Base-by-base conservation (phyloP, 169 alveolate species). In the Eimeria brunetti region DNA sequence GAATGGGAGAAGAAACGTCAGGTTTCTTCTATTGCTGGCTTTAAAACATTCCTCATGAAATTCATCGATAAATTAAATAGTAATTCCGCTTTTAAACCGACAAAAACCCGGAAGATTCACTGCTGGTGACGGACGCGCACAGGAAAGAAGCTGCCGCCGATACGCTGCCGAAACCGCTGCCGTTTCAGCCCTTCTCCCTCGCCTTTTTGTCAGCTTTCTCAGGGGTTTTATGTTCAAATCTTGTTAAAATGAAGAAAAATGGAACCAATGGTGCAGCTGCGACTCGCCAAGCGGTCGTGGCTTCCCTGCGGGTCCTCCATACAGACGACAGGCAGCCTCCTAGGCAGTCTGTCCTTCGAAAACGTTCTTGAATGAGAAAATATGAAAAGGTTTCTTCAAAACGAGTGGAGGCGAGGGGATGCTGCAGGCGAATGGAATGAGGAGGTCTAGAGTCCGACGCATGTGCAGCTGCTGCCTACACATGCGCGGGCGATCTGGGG, bases 381-480 rank as follows among this genome's bases (percentile, higher is more conserved):
- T 18, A 53, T 18, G 64, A n/a, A 9, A 51, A 83, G 20, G 30
- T 22, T 46, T 56, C 73, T 56, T n/a, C 38, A 58, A 53, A 83
- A 36, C 14, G 2, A 20, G 49, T 14, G 20, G 8, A 27, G 36
- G 51, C 20, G 75, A 27, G 14, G 36, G 4, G 73, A 33, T 83
- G 36, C 30, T 83, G 4, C 73, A 14, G 18, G 90, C 53, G 27
- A 44, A 53, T 83, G 30, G 56, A n/a, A 20, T n/a, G 22, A 58
- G 90, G 30, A 49, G 73, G 75, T 24, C 73, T 51, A 49, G 90
- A 83, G 90, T 75, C 64, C 75, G 18, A 71, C 53, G 81, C 81
- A 71, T 71, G 81, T 71, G 81, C 30, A 56, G 90, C 90, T 56
- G 56, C 75, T 83, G 90, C 90, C 75, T 56, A 56, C 88, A 78